Evolutionary conservation across 768 basidiomycete genomes (phyloP), one percentile per base, ranked within the genome.

Genomic region (Amanita fuliginea): DNA sequence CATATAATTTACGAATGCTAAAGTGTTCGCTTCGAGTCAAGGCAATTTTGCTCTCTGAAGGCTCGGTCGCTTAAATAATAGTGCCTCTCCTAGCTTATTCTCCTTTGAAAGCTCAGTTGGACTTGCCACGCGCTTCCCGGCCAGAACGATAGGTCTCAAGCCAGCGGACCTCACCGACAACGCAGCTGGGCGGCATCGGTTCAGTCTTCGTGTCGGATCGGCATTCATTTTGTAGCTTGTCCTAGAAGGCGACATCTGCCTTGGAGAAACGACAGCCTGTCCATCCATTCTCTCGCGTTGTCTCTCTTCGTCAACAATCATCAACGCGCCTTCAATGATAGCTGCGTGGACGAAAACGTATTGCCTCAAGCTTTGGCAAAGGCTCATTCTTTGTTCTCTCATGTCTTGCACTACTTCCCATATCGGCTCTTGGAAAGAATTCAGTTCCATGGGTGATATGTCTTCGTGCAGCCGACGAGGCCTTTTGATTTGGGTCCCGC

Each of bases 331-430:
- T 63, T 89, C 86, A 51, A 92, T 76, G 50, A 93, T 72, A 14
- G 83, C 90, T 26, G 83, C 80, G 61, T 96, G 89, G 33, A 92
- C 87, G 64, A 94, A 97, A 16, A 94, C 84, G 59, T 94, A 98
- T 67, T 98, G 95, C 51, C 93, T 71, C 60, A 94, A 67, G 63
- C 87, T 95, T 70, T 95, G 94, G 61, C 94, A 95, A 53, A 96
- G 66, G 59, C 89, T 92, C 95, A 98, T 98, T 47, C 95, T 73
- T 67, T 97, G 94, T 63, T 94, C 83, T 40, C 95, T 76, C 83
- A 98, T 91, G 60, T 93, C 89, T 65, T 94, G 90, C 45, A 97
- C 72, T 1, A 96, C 76, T 48, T 80, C 75, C 62, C 75, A 80
- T 35, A 96, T 77, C 3, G 95, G 95, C 42, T 90, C 84, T 28